Evolutionary conservation across 1,284 basidiomycete species (phyloP).

Genomic region (Trichosporon coremiiforme): DNA sequence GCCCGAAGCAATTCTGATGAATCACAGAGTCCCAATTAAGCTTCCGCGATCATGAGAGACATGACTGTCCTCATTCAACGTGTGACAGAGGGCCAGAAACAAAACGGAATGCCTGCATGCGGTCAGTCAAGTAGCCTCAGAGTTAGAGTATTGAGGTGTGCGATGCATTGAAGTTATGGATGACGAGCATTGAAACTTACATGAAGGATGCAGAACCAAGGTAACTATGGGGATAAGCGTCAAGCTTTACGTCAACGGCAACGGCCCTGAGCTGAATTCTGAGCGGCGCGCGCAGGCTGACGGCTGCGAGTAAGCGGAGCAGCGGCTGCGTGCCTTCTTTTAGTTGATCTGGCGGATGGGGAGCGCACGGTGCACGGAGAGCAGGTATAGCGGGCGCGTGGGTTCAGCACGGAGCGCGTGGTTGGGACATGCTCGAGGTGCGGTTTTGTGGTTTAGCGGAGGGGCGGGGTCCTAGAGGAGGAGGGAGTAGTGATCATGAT

Average conservation of each 20-base stretch:
- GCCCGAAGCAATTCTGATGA: neutral
- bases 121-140: neutral
- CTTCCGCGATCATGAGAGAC: neutral
- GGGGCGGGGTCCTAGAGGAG: no score
- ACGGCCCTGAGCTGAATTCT: constrained; percentile 9
- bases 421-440: neutral
- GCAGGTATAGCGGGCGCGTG: neutral
- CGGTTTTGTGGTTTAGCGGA: no score
- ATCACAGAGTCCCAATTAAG: neutral
- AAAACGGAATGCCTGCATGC: neutral
- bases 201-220: neutral
- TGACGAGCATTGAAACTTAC: neutral
- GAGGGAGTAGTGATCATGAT: no score
- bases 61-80: neutral
- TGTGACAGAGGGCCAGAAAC: neutral
- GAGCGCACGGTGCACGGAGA: neutral
- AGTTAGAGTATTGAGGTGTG: neutral
- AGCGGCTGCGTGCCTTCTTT: neutral
- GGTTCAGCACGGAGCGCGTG: neutral
- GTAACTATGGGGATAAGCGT: neutral
- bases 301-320: no score
- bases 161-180: neutral
- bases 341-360: neutral
- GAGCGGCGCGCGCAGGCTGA: neutral
- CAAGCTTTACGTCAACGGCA: constrained; percentile 11